Evolutionary conservation across 1,284 basidiomycete species (phyloP), one percentile per base, ranked within the genome.

Genomic region (Tilletia horrida): DNA sequence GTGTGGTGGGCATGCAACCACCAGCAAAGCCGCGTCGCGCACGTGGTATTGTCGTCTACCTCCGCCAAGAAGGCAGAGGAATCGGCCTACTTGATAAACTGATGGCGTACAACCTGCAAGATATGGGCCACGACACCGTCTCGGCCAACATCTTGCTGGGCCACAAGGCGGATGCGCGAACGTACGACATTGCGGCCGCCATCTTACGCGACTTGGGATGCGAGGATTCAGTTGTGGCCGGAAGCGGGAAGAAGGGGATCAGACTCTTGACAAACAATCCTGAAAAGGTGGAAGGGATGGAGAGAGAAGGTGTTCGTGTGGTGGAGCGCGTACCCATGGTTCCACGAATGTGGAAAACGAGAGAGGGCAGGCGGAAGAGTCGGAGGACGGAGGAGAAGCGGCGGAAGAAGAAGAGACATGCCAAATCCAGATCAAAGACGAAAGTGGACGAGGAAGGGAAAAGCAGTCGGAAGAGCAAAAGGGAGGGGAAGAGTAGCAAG

Each of bases 31-130:
- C 25, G 11, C 42, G 42, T 25, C 21, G 45, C 21, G 63, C 47
- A 13, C 23, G 29, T 67, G 96, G 96, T n/a, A 93, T 91, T 2
- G 90, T 98, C 67, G 88, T 98, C 68, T 99, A 99, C 83, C 88
- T 99, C 71, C 89, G 96, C 16, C 96, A 99, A 83, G 96, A 99
- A 83, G 96, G 96, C n/a, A 89, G 96, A 21, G 96, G 96, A 1
- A 99, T 99, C 73, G 96, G 96, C 0, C 85, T 99, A 3, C 84
- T 97, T 44, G 93, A 93, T 69, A 99, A 99, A 83, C 91, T 99
- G 68, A 88, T 92, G 63, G 96, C 96, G 13, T 99, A 99, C 85
- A 99, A 99, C 80, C 85, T 98, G 35, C 96, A 98, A 82, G 96
- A 99, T 81, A 85, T 99, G 66, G 96, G 96, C 0, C 92, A 97